These are phyloP conservation scores for Cornus kousa DNA, from an alignment of 148 eudicot species.

Conservation along the genomic window DNA sequence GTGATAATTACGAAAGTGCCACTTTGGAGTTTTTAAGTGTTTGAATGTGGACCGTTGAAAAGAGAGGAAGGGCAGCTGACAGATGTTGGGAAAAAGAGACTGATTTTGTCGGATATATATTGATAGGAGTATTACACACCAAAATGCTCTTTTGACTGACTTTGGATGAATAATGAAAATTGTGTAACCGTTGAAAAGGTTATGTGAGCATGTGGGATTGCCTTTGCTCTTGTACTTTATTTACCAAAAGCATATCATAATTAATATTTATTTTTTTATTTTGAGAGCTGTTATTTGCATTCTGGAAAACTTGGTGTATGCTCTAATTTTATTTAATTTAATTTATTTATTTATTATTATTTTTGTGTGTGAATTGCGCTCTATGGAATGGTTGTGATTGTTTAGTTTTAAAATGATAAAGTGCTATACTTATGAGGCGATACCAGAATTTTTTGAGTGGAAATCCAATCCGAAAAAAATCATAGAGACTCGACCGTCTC, in stretches of 20 bases:
- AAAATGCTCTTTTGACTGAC: conserved; percentile 50
- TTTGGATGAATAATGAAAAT: conserved; percentile 24
- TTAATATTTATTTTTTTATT: too few relatives aligned
- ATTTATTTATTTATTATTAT: too few relatives aligned
- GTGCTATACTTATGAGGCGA: too few relatives aligned
- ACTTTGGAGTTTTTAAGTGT: conserved; percentile 22
- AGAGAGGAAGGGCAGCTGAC: conserved; percentile 25
- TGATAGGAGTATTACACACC: background rate
- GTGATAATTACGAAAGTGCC: conserved; percentile 27
- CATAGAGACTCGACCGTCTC: too few relatives aligned
- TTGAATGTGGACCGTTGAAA: conserved; percentile 33
- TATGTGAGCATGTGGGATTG: background rate
- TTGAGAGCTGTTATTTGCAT: too few relatives aligned
- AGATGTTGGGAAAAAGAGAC: conserved; percentile 34
- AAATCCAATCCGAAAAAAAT: too few relatives aligned
- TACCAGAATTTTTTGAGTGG: too few relatives aligned
- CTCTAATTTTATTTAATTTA: too few relatives aligned
- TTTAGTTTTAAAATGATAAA: too few relatives aligned
- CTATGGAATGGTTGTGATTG: too few relatives aligned
- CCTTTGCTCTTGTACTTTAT: conserved; percentile 3
- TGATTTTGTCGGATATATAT: conserved; percentile 36
- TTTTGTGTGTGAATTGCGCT: too few relatives aligned
- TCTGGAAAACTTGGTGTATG: too few relatives aligned
- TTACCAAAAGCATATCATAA: background rate
- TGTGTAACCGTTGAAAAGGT: conserved; percentile 31